Evolutionary conservation across 441 rosid genomes (phyloP).

Genomic region (Erodium trifolium): DNA sequence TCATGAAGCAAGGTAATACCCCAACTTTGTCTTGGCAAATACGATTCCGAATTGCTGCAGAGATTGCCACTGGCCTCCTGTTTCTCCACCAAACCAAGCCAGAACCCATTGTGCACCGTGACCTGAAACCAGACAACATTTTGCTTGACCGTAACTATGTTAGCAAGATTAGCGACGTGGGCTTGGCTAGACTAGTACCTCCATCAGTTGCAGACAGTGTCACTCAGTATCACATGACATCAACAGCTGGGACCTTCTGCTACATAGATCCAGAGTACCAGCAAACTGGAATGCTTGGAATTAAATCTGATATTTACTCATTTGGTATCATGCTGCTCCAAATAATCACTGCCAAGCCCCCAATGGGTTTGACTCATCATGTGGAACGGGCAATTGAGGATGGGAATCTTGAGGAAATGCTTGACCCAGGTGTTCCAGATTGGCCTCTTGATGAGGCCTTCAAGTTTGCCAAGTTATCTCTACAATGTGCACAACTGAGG

Average conservation of each 20-base stretch:
- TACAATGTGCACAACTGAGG: slow-evolving; percentile 66
- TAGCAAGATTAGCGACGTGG: slow-evolving; percentile 84
- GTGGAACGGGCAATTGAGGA: slow-evolving; percentile 54
- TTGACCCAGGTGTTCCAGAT: slow-evolving; percentile 52
- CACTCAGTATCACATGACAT: slow-evolving; percentile 75
- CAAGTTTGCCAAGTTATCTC: slow-evolving; percentile 46
- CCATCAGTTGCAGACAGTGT: slow-evolving; percentile 50
- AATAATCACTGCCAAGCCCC: slow-evolving; percentile 66
- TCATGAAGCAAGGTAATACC: slow-evolving; percentile 40
- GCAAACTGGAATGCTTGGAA: slow-evolving; percentile 80
- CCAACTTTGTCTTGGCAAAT: slow-evolving; percentile 62
- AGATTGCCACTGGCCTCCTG: slow-evolving; percentile 74
- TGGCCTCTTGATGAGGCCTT: slow-evolving; percentile 70
- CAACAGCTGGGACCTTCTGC: slow-evolving; percentile 86
- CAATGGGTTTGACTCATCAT: slow-evolving; percentile 72
- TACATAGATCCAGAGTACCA: slow-evolving; percentile 93
- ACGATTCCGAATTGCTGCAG: slow-evolving; percentile 67
- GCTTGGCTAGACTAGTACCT: slow-evolving; percentile 85
- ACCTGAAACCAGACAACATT: slow-evolving; percentile 81
- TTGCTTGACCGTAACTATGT: slow-evolving; percentile 68
- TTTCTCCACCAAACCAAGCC: slow-evolving; percentile 90
- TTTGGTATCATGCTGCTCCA: slow-evolving; percentile 73
- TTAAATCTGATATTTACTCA: slow-evolving; percentile 72
- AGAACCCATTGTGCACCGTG: slow-evolving; percentile 84
- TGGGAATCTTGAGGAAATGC: slow-evolving; percentile 38